These are phyloP conservation scores for Sarocladiaceae sp. DNA, from an alignment of 2,329 filamentous ascomycete species.

Conservation along the genomic window DNA sequence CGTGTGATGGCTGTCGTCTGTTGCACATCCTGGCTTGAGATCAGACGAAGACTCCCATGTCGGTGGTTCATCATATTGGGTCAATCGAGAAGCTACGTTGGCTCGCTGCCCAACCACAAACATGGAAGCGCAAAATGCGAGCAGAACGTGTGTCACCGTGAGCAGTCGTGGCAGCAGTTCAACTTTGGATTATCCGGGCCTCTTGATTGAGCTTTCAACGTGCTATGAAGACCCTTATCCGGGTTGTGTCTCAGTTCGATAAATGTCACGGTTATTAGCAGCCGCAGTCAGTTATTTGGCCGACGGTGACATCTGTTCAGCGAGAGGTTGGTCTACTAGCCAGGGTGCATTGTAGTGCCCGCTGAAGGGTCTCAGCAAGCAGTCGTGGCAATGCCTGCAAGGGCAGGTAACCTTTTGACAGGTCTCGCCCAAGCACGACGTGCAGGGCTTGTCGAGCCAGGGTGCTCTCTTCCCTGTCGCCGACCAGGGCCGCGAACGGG, in stretches of 20 bases:
- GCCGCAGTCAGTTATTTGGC: neutral
- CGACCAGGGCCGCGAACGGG: slow-evolving; percentile 7
- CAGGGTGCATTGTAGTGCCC: neutral
- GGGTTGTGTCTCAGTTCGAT: slow-evolving; percentile 7
- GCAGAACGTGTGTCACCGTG: no score
- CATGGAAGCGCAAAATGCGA: no score
- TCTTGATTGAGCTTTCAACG: neutral
- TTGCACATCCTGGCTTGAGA: slow-evolving; percentile 1
- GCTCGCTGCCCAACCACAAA: no score
- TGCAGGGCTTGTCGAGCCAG: neutral
- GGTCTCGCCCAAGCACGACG: neutral
- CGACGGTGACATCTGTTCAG: neutral
- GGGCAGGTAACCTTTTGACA: neutral
- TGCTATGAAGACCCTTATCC: neutral
- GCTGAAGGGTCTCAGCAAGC: slow-evolving; percentile 2
- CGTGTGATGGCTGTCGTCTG: slow-evolving; percentile 7
- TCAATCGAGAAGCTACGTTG: neutral
- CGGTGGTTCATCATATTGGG: slow-evolving; percentile 2
- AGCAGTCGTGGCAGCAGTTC: no score
- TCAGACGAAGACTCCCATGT: slow-evolving; percentile 8
- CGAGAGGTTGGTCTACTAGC: neutral
- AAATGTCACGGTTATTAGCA: neutral
- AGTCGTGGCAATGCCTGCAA: neutral
- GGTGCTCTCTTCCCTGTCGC: slow-evolving; percentile 2
- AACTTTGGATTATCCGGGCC: no score